Evolutionary conservation across 1,284 basidiomycete genomes (phyloP).

Genomic region (Sphaerobolus stellatus): DNA sequence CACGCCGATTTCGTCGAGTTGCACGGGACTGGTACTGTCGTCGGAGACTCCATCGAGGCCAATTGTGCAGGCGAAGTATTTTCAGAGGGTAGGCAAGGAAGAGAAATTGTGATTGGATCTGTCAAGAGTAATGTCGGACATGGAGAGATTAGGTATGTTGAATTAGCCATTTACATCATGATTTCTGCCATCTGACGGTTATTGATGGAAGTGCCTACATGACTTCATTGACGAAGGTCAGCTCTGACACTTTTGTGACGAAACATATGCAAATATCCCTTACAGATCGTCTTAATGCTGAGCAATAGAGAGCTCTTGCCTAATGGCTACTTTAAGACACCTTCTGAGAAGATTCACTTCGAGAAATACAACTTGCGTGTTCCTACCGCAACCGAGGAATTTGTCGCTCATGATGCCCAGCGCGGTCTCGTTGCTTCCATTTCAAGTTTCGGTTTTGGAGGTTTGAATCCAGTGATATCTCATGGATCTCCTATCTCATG

Average conservation of each 20-base stretch:
- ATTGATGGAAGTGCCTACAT: neutral
- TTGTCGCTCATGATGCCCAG: slow-evolving; percentile 14
- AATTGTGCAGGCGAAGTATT: slow-evolving; percentile 22
- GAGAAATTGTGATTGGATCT: slow-evolving; percentile 28
- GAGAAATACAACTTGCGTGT: slow-evolving; percentile 21
- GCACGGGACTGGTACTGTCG: slow-evolving; percentile 19
- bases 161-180: neutral
- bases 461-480: slow-evolving; percentile 4
- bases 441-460: slow-evolving; percentile 22
- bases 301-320: slow-evolving; percentile 18
- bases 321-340: slow-evolving; percentile 21
- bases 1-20: slow-evolving; percentile 21
- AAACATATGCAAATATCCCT: neutral
- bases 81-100: slow-evolving; percentile 22
- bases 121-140: slow-evolving; percentile 33
- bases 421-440: slow-evolving; percentile 20
- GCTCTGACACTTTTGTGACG: neutral
- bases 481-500: neutral
- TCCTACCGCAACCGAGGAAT: slow-evolving; percentile 16
- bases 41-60: slow-evolving; percentile 19
- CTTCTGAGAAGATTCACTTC: slow-evolving; percentile 20
- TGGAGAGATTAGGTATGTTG: slow-evolving; percentile 15
- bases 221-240: neutral
- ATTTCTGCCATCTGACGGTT: neutral
- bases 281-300: slow-evolving; percentile 21